Base-by-base conservation (phyloP, 2,329 filamentous ascomycete species). In the Thielaviopsis ethacetica region DNA sequence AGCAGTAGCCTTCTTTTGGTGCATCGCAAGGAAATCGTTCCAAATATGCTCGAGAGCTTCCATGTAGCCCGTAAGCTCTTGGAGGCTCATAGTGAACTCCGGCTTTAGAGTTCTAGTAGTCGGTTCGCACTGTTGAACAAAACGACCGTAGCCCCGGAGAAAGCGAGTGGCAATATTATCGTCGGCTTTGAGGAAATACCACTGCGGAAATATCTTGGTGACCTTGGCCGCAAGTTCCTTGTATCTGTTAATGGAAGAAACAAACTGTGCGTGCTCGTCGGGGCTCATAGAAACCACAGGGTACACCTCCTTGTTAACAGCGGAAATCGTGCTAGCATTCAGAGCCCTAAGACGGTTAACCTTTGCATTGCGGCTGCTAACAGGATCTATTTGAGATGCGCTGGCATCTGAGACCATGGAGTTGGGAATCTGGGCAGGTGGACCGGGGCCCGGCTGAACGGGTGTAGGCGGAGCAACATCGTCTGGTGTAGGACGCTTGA, bases 401-500 rank as follows among this genome's bases (percentile, higher is more conserved):
- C 30, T 12, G 10, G 10, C 30, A 34, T 34, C 30, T 10, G 30
- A 34, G 10, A 9, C n/a, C 22, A 24, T 56, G 15, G 54, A 22
- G 19, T 41, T 27, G 30, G 27, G 5, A 10, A 10, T 21, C 22
- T 19, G 22, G n/a, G 19, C 27, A 9, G 19, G 6, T 44, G 21
- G 1, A 22, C 26, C 54, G 34, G 17, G 10, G 17, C 34, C 24
- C 24, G 49, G 49, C 21, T 57, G 56, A 26, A 41, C 34, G 26
- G 13, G 17, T 12, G 49, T 19, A 44, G 49, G 19, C 12, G 26
- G 38, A 6, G 26, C 21, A 24, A 26, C 63, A 53, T 79, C 77
- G 24, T 80, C 77, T 3, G 71, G 68, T 56, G 69, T 76, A 3
- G 76, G 69, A 1, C 78, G 75, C 68, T 81, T 81, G 51, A 78